Evolutionary conservation across 2,329 filamentous ascomycete genomes (phyloP), one percentile per base, ranked within the genome.

Genomic region (Aspergillus versicolor): DNA sequence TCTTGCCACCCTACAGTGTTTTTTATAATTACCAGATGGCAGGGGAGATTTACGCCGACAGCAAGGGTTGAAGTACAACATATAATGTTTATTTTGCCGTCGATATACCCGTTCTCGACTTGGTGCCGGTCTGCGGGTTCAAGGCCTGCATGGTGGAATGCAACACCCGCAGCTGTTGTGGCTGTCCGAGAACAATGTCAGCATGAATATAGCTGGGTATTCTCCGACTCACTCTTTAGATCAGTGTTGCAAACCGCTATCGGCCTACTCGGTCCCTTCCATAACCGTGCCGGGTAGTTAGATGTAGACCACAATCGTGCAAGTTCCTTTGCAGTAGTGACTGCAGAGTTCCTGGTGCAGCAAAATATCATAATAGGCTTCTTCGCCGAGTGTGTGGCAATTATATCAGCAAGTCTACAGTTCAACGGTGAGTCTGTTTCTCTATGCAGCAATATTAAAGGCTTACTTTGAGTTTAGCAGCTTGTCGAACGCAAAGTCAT

Each of bases 281-380:
- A 94, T 11, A 83, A 77, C 52, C 83, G 82, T 32, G 85, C 79
- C 9, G 73, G 70, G 1, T 79, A 69, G 22, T 75, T 74, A 15
- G 80, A 81, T 30, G 73, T 76, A 2, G 75, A 73, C 86, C 88
- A 93, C 75, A 85, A 83, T 22, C 85, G 83, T 2, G 87, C 84
- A 37, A 95, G 78, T 42, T 83, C 74, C 54, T 82, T 83, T 9
- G 91, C 89, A 2, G 90, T 92, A 8, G 73, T 78, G 45, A 86
- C 82, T 32, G 88, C 86, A 0, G 88, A 89, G 58, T 86, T 88
- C 37, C 90, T 79, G 0, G 90, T 94, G 60, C 87, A 88, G 66
- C 91, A 94, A 67, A 96, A 95, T 0, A 96, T 78, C 80, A 96
- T 88, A 17, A 91, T 88, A 0, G 91, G 90, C 67, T 94, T 94